Percentiles rank a stretch among this genome's conserved stretches.
These are phyloP conservation scores for Talaromyces ruber DNA, from an alignment of 495 filamentous ascomycete species.

Conservation along the genomic window DNA sequence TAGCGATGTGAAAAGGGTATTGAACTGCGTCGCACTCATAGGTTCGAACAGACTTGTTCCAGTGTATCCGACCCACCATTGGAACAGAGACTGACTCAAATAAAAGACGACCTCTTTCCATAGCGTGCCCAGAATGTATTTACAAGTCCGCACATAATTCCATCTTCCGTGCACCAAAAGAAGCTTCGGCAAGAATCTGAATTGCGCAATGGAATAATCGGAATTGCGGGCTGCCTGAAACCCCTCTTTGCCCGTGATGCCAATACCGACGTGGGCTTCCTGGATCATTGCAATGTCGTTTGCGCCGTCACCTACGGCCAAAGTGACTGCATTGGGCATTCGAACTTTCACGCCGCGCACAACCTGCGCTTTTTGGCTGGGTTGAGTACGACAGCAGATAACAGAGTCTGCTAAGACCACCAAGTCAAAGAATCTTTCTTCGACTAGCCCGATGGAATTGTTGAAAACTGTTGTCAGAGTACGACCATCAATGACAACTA, in stretches of 20 bases:
- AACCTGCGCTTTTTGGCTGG: conserved; percentile 75
- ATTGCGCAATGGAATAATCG: conserved; percentile 88
- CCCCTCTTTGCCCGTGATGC: conserved; percentile 88
- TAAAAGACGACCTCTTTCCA: conserved; percentile 88
- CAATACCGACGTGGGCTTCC: conserved; percentile 86
- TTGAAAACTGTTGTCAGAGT: conserved; percentile 71
- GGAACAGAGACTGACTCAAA: conserved; percentile 80
- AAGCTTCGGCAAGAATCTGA: conserved; percentile 76
- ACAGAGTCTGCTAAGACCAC: conserved; percentile 76
- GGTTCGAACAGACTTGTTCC: conserved; percentile 84
- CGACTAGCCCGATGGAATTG: conserved; percentile 50
- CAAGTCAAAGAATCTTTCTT: conserved; percentile 66
- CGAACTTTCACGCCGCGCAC: conserved; percentile 68
- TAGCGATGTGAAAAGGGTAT: conserved; percentile 88
- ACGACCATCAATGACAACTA: conserved; percentile 82
- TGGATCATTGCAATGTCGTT: conserved; percentile 98
- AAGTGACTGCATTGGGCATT: conserved; percentile 65
- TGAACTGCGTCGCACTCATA: conserved; percentile 82
- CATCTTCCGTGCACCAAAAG: conserved; percentile 89
- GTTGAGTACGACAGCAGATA: conserved; percentile 86
- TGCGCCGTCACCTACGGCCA: conserved; percentile 89
- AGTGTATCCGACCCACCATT: conserved; percentile 81
- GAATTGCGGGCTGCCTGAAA: conserved; percentile 84
- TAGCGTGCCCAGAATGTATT: conserved; percentile 85
- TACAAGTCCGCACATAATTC: conserved; percentile 86